Evolutionary conservation across 2,329 filamentous ascomycete genomes (phyloP).

Genomic region (Teratosphaeria destructans): DNA sequence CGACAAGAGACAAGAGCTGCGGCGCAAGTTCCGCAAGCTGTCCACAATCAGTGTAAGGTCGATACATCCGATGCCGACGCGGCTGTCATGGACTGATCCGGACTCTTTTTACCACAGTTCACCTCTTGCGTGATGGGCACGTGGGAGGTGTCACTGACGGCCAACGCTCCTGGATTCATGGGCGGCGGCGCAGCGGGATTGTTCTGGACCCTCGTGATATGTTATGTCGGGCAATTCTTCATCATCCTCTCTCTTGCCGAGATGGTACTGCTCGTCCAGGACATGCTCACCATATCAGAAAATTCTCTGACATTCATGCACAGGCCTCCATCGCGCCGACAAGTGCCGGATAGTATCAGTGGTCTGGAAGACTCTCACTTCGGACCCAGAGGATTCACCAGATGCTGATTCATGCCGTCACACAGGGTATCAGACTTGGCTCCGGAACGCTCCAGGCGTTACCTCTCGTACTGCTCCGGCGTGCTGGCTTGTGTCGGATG

Average conservation of each 20-base stretch:
- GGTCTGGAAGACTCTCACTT: background rate
- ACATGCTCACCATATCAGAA: background rate
- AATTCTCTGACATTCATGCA: background rate
- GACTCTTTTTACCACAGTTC: conserved; percentile 25
- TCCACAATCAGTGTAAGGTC: conserved; percentile 8
- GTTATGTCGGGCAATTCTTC: conserved; percentile 20
- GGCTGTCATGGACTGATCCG: background rate
- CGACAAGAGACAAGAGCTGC: conserved; percentile 12
- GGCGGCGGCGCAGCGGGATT: conserved; percentile 21
- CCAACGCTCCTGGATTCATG: conserved; percentile 14
- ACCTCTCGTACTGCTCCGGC: conserved; percentile 36
- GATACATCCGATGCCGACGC: background rate
- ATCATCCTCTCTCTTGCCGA: conserved; percentile 26
- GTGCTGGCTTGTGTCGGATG: conserved; percentile 27
- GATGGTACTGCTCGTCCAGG: conserved; percentile 10
- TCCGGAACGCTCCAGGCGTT: conserved; percentile 30
- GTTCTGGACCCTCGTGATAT: conserved; percentile 21
- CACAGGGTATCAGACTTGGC: conserved; percentile 33
- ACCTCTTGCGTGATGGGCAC: conserved; percentile 41
- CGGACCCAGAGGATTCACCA: background rate
- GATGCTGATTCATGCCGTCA: conserved; percentile 3
- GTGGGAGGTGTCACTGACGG: conserved; percentile 35
- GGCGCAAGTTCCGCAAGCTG: conserved; percentile 14
- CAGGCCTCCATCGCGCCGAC: conserved; percentile 20
- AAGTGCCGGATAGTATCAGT: conserved; percentile 20